Evolutionary conservation across 495 filamentous ascomycete genomes (phyloP).

Genomic region (Bacidia gigantensis): DNA sequence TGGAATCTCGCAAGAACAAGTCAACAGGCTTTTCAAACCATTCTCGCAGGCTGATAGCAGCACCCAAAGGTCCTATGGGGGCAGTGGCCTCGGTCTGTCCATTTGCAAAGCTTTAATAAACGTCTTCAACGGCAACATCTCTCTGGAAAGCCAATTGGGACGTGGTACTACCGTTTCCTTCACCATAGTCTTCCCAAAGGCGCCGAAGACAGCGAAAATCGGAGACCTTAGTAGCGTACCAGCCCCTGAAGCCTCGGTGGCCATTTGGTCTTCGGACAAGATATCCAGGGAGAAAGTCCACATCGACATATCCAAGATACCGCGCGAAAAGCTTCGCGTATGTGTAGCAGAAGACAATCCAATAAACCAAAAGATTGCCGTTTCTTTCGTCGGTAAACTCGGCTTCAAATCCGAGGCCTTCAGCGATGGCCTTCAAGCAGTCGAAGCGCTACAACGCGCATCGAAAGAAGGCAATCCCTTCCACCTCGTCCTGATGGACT

Average conservation of each 20-base stretch:
- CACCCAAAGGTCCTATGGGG: slow-evolving; percentile 77
- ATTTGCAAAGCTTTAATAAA: slow-evolving; percentile 93
- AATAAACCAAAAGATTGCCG: slow-evolving; percentile 84
- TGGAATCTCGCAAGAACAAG: slow-evolving; percentile 69
- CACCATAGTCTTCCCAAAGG: slow-evolving; percentile 69
- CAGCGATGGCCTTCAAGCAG: slow-evolving; percentile 71
- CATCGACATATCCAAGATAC: slow-evolving; percentile 51
- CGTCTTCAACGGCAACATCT: slow-evolving; percentile 73
- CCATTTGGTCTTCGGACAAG: slow-evolving; percentile 39
- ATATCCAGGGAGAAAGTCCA: slow-evolving; percentile 17
- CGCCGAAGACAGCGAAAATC: slow-evolving; percentile 36
- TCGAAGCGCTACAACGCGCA: slow-evolving; percentile 66
- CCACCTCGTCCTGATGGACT: slow-evolving; percentile 80
- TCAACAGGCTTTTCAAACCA: slow-evolving; percentile 72
- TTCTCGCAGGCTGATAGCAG: slow-evolving; percentile 85
- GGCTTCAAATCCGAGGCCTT: slow-evolving; percentile 74
- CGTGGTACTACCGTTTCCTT: slow-evolving; percentile 79
- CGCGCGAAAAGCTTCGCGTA: slow-evolving; percentile 63
- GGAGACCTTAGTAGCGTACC: slow-evolving; percentile 10
- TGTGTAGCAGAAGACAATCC: slow-evolving; percentile 88
- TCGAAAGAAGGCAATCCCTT: slow-evolving; percentile 53
- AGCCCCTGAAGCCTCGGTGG: slow-evolving; percentile 37
- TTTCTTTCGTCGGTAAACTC: slow-evolving; percentile 73
- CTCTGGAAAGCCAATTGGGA: slow-evolving; percentile 61
- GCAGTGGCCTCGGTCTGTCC: slow-evolving; percentile 76